These are phyloP conservation scores for Articulospora tetracladia DNA, from an alignment of 495 filamentous ascomycete genomes.

Conservation along the genomic window DNA sequence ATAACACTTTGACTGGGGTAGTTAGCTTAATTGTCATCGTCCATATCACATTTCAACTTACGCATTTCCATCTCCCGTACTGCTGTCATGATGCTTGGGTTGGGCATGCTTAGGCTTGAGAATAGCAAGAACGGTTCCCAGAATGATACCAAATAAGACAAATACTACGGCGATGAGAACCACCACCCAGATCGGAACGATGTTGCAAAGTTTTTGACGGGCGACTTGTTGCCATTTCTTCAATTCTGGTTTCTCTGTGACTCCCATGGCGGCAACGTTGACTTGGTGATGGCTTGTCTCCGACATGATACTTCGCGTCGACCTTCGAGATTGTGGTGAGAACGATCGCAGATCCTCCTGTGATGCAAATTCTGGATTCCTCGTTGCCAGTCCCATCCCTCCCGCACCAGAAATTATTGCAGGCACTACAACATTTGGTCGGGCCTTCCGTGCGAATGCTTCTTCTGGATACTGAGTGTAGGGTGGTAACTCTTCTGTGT, in stretches of 20 bases:
- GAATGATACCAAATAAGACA: conserved; percentile 57
- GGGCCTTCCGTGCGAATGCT: conserved; percentile 34
- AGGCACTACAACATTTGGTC: conserved; percentile 14
- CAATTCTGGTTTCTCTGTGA: conserved; percentile 39
- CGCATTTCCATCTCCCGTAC: not conserved
- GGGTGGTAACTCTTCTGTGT: conserved; percentile 85
- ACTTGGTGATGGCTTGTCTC: conserved; percentile 41
- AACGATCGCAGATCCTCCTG: conserved; percentile 37
- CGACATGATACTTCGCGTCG: conserved; percentile 43
- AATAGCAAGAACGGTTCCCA: conserved; percentile 49
- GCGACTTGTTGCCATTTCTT: conserved; percentile 55
- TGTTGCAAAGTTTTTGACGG: conserved; percentile 56
- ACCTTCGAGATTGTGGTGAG: conserved; percentile 40
- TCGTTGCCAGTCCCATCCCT: conserved; percentile 48
- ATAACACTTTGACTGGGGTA: conserved; percentile 17
- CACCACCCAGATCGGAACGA: conserved; percentile 66
- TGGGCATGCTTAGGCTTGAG: conserved; percentile 18
- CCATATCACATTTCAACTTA: conserved; percentile 12
- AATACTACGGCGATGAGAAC: conserved; percentile 49
- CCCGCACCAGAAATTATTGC: conserved; percentile 36
- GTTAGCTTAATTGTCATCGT: conserved; percentile 13
- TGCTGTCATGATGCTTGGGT: conserved; percentile 21
- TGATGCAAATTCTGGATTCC: conserved; percentile 52
- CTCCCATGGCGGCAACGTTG: conserved; percentile 30
- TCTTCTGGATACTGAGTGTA: conserved; percentile 78